Evolutionary conservation across 257 asterid species (phyloP), one percentile per base, ranked within the genome.

Genomic region (Striga asiatica): DNA sequence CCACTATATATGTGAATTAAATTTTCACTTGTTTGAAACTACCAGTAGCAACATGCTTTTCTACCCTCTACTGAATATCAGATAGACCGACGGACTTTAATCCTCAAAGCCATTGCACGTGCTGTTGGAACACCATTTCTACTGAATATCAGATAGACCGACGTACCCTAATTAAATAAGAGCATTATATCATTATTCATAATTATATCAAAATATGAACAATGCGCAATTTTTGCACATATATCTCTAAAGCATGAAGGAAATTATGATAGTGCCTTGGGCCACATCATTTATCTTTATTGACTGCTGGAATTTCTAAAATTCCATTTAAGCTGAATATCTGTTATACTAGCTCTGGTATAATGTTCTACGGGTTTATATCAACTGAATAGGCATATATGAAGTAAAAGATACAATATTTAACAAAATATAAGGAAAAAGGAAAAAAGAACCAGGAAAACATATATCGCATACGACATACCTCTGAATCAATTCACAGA

Each of bases 401-500:
- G 11, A 45, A 19, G 19, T 8, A 8, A 45, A 45, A 17, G 10
- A 13, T 10, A 20, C 24, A 16, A 12, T 17, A 9, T 1, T 5
- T 10, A 19, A 8, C 13, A 9, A 45, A 10, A 35, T 35, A 35
- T 8, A 45, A 6, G 34, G 2, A 13, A 27, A 2, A 46, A 3
- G 13, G 42, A 58, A 27, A 16, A 43, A 18, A 7, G 31, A 24
- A 61, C 17, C 2, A 48, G 49, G 4, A 0, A 35, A 16, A 28
- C 3, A 3, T 6, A n/a, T 61, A 2, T 22, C 39, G n/a, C n/a
- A n/a, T n/a, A n/a, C n/a, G n/a, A n/a, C n/a, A 3, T 54, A 54
- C 62, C 69, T 37, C 8, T 5, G 28, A 14, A 64, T 46, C 37
- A 54, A 23, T 47, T 31, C 50, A 54, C 56, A 46, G n/a, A 64